These are phyloP conservation scores for Silene latifolia DNA, from an alignment of 148 eudicot genomes.

Conservation along the genomic window DNA sequence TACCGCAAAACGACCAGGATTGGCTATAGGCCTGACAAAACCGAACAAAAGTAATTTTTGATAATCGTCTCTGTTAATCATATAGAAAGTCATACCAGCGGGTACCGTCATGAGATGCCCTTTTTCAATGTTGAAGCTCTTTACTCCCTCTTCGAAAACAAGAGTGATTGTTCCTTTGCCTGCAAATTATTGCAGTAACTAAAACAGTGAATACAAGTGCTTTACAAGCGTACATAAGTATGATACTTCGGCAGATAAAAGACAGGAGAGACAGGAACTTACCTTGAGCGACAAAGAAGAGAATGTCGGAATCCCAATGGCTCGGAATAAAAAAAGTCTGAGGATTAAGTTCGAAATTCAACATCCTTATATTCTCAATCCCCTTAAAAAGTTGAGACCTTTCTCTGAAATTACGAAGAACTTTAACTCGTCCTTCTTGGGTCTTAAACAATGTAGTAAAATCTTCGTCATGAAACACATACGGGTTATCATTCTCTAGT, in stretches of 20 bases:
- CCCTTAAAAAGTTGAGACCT: slow-evolving; percentile 58
- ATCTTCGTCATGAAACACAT: slow-evolving; percentile 57
- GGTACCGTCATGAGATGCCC: slow-evolving; percentile 66
- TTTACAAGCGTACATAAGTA: too few relatives aligned
- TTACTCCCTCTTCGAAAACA: slow-evolving; percentile 34
- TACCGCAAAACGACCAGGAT: slow-evolving; percentile 55
- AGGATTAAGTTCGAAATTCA: slow-evolving; percentile 59
- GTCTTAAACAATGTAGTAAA: slow-evolving; percentile 31
- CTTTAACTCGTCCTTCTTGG: slow-evolving; percentile 44
- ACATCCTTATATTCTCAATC: slow-evolving; percentile 59
- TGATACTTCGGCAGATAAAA: too few relatives aligned
- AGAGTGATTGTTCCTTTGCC: slow-evolving; percentile 62
- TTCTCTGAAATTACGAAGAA: slow-evolving; percentile 50
- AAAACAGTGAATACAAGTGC: too few relatives aligned
- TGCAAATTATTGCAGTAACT: slow-evolving; percentile 12
- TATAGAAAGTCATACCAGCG: slow-evolving; percentile 55
- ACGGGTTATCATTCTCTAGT: slow-evolving; percentile 33
- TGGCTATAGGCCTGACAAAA: slow-evolving; percentile 46
- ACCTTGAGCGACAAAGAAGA: slow-evolving; percentile 69
- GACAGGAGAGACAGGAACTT: background rate
- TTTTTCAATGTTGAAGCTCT: slow-evolving; percentile 52
- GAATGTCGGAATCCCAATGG: slow-evolving; percentile 59
- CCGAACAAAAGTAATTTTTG: slow-evolving; percentile 49
- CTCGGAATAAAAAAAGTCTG: slow-evolving; percentile 61
- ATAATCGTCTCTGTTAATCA: slow-evolving; percentile 52